Conservation (phyloP, 1,139 yeast genomes). For the Lodderomyces metapsilosis region DNA sequence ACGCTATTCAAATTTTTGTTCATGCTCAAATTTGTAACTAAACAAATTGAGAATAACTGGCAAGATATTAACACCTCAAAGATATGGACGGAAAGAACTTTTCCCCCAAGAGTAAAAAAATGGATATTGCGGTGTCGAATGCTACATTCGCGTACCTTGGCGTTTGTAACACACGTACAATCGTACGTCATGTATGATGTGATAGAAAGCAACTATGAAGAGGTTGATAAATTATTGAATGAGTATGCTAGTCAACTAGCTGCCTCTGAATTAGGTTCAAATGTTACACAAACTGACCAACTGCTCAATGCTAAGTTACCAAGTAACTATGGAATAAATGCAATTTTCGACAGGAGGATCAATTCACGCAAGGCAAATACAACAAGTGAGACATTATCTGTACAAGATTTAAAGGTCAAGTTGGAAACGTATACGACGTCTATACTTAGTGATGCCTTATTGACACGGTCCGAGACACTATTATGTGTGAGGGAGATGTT, state of each 20-base stretch:
- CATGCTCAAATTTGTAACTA: constrained; percentile 60
- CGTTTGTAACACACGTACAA: constrained; percentile 55
- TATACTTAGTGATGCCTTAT: constrained; percentile 63
- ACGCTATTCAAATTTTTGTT: constrained; percentile 71
- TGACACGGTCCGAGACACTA: constrained; percentile 60
- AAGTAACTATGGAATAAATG: constrained; percentile 13
- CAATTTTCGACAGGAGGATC: constrained; percentile 32
- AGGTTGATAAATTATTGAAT: neutral
- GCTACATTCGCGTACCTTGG: constrained; percentile 61
- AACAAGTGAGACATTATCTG: constrained; percentile 13
- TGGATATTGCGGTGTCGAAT: constrained; percentile 61
- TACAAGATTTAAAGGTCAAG: constrained; percentile 48
- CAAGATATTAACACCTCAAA: constrained; percentile 62
- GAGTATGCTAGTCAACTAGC: neutral
- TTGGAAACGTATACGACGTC: constrained; percentile 64
- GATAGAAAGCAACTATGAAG: constrained; percentile 53
- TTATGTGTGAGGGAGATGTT: constrained; percentile 45
- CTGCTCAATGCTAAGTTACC: constrained; percentile 7
- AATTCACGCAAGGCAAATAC: constrained; percentile 5
- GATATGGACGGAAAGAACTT: constrained; percentile 60
- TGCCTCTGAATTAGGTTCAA: neutral
- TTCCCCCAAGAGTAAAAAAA: constrained; percentile 40
- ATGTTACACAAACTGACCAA: constrained; percentile 1
- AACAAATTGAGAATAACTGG: constrained; percentile 68
- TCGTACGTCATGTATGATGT: constrained; percentile 61